Evolutionary conservation across 345 rosid species (phyloP), one percentile per base, ranked within the genome.

Genomic region (Excoecaria agallocha): DNA sequence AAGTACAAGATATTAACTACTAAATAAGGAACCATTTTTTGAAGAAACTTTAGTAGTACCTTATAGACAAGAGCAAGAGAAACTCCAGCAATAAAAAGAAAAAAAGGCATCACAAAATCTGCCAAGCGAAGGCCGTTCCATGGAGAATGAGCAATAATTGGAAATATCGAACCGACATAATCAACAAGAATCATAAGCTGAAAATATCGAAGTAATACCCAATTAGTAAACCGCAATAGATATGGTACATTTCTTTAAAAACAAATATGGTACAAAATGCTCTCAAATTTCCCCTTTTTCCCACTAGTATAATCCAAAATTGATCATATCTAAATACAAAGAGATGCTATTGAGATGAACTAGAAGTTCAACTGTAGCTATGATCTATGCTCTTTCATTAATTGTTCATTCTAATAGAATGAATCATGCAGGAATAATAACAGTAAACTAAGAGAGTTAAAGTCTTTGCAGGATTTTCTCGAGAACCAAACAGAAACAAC

Each of bases 51-150:
- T 20, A 69, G 12, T 11, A 13, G 54, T 69, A 85, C 88, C 86
- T 79, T 85, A 69, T 85, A 81, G 72, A 79, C 81, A 65, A 85
- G 83, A 4, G 88, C 88, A 12, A 79, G 83, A 76, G 86, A 85
- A 43, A 83, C 80, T 12, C 86, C 88, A 56, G 81, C 78, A n/a
- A 77, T n/a, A 49, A 83, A 83, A 49, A 85, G 86, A 67, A 85
- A 85, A 66, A 83, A 85, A 0, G 88, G 88, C 86, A 85, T 83
- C 46, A 85, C 88, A 70, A 83, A 77, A 79, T 85, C 88, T 15
- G 88, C 88, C 77, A 85, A 66, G 48, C 48, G 84, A 56, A 81
- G 82, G 5, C 86, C 88, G 17, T 83, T 79, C 88, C 88, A 83
- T 0, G 88, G 86, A 48, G 86, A 79, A 72, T 85, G 88, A 65